Conservation (phyloP, 805 yeast species). For the Suhomyces sp. region DNA sequence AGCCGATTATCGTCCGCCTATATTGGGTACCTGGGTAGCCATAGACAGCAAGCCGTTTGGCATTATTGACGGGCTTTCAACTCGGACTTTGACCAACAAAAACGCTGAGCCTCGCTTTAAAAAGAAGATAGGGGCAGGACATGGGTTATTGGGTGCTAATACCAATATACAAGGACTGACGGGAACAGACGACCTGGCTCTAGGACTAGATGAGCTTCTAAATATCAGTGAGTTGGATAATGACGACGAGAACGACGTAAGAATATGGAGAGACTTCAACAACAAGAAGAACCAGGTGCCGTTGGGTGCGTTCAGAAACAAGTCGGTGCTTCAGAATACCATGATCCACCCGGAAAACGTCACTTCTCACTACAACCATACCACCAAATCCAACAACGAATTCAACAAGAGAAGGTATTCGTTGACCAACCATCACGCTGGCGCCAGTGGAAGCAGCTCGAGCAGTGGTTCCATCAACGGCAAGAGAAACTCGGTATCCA, state of each 20-base stretch:
- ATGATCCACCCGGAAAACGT: slow-evolving; percentile 20
- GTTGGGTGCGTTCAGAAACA: slow-evolving; percentile 85
- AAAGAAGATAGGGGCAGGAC: slow-evolving; percentile 3
- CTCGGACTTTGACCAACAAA: slow-evolving; percentile 57
- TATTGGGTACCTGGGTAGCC: slow-evolving; percentile 88
- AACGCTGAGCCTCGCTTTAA: slow-evolving; percentile 16
- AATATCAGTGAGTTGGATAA: slow-evolving; percentile 87
- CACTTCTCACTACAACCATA: slow-evolving; percentile 24
- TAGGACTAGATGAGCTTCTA: slow-evolving; percentile 71
- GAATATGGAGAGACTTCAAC: slow-evolving; percentile 46
- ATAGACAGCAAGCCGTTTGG: slow-evolving; percentile 80
- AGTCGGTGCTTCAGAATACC: slow-evolving; percentile 37
- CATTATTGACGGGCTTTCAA: slow-evolving; percentile 90
- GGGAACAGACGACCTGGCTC: slow-evolving; percentile 35
- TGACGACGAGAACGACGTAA: slow-evolving; percentile 54
- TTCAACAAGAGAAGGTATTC: slow-evolving; percentile 24
- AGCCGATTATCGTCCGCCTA: slow-evolving; percentile 85
- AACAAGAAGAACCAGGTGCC: slow-evolving; percentile 58
- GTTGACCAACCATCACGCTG: slow-evolving; percentile 10
- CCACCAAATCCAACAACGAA: slow-evolving; percentile 25
- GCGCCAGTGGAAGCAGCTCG: not conserved
- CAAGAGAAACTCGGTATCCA: slow-evolving; percentile 7
- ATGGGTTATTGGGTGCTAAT: not conserved
- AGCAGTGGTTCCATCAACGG: not conserved
- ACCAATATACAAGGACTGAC: not conserved